Base-by-base conservation (phyloP, 345 rosid species). In the Stellera chamaejasme region DNA sequence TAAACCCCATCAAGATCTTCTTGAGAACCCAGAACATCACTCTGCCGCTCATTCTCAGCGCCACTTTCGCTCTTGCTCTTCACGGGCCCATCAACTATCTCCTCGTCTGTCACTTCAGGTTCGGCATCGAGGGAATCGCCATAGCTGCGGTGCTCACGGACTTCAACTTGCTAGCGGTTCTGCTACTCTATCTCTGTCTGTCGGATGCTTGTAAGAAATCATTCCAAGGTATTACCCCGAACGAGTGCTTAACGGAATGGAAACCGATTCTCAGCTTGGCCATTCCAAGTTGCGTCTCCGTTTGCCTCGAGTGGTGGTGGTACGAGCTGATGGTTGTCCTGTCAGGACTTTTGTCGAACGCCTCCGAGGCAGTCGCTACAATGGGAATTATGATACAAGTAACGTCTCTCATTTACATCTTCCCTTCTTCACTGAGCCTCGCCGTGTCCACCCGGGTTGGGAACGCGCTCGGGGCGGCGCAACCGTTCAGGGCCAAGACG, bases 301-400 rank as follows among this genome's bases (percentile, higher is more conserved):
- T 82, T 13, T 79, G 84, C 66, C 54, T 82, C 27, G 88, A 82
- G 43, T 79, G 84, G 88, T 79, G 85, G 84, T 77, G 85, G 84
- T 82, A 82, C 11, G 84, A 82, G 61, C 68, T 77, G 13, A 82
- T 82, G 88, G 71, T 77, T 43, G 28, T 82, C 41, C 70, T 82
- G 4, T 71, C 81, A 0, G 88, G 85, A 2, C 54, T 74, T 46
- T 54, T 79, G 6, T 25, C 54, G 9, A 71, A 78, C 19, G 68
- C 78, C 49, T 28, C 73, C 0, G 79, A 77, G 43, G 77, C 83
- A 0, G 77, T 82, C 19, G 83, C 85, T 3, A 58, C 85, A 0
- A 79, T 75, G 83, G 88, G 84, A 27, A 67, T 77, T 43, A 52
- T 79, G 11, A 71, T 82, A 11, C 85, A 79, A 63, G 79, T 74